Conservation (phyloP, 345 rosid species). For the Odontarrhena argentea region DNA sequence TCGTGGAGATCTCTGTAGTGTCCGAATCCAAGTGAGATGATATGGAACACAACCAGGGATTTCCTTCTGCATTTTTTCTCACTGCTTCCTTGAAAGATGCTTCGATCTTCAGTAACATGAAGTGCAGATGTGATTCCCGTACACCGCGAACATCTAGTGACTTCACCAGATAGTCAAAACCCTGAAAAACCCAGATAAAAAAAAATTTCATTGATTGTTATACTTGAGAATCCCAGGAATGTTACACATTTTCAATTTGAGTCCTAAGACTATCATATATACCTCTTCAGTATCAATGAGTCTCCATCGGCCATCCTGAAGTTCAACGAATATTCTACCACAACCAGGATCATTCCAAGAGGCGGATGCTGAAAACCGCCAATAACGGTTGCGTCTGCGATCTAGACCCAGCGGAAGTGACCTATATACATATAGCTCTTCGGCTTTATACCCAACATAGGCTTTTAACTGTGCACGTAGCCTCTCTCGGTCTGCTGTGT, state of each 20-base stretch:
- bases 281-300: slow-evolving; percentile 85
- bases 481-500: slow-evolving; percentile 66
- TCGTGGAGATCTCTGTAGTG: slow-evolving; percentile 54
- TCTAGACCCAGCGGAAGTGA: slow-evolving; percentile 92
- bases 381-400: slow-evolving; percentile 85
- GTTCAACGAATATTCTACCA: slow-evolving; percentile 85
- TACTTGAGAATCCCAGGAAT: neutral
- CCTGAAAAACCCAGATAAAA: slow-evolving; percentile 49
- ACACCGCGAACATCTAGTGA: slow-evolving; percentile 81
- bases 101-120: slow-evolving; percentile 72
- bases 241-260: neutral
- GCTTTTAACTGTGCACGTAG: slow-evolving; percentile 74
- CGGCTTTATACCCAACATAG: slow-evolving; percentile 78
- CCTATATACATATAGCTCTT: slow-evolving; percentile 69
- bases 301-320: slow-evolving; percentile 75
- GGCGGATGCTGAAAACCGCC: slow-evolving; percentile 76
- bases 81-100: slow-evolving; percentile 67
- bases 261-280: neutral
- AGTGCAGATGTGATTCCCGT: slow-evolving; percentile 72
- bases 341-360: slow-evolving; percentile 81
- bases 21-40: slow-evolving; percentile 48
- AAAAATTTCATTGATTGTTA: neutral
- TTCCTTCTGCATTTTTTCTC: slow-evolving; percentile 40
- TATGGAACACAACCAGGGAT: slow-evolving; percentile 14
- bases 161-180: slow-evolving; percentile 62